Conservation (phyloP, 257 asterid genomes). For the Gentiana straminea region DNA sequence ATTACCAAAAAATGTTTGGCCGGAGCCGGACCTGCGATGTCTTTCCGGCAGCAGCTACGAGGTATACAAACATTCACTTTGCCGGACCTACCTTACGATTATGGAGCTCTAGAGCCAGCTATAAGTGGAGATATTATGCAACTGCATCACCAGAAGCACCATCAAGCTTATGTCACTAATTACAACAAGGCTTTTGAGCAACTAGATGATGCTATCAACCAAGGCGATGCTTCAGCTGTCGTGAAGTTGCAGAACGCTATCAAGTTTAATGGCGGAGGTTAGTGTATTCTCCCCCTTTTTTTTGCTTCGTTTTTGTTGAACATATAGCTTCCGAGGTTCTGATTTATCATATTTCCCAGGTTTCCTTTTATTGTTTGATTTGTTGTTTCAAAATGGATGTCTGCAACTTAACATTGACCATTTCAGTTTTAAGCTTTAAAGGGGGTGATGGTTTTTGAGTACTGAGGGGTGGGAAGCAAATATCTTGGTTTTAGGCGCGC, state of each 20-base stretch:
- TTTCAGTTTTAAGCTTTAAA: too few species aligned
- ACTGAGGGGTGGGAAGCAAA: too few species aligned
- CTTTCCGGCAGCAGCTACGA: conserved; percentile 34
- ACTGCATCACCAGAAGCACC: conserved; percentile 96
- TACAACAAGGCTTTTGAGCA: conserved; percentile 85
- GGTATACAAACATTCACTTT: conserved; percentile 58
- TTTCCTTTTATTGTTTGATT: too few species aligned
- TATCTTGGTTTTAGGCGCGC: too few species aligned
- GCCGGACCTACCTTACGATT: conserved; percentile 81
- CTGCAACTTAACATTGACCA: too few species aligned
- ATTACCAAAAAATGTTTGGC: conserved; percentile 14
- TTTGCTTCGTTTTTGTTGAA: not conserved
- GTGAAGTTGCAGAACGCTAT: conserved; percentile 85
- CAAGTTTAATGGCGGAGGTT: conserved; percentile 97
- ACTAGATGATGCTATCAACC: conserved; percentile 55
- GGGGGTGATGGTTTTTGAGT: too few species aligned
- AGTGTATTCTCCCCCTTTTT: not conserved
- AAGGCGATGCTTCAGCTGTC: conserved; percentile 54
- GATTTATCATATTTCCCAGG: too few species aligned
- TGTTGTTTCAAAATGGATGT: too few species aligned
- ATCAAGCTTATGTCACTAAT: conserved; percentile 80
- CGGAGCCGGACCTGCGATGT: conserved; percentile 15
- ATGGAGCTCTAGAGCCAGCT: conserved; percentile 83
- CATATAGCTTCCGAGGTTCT: not conserved
- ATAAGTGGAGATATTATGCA: conserved; percentile 90